These are phyloP conservation scores for Aschersonia sp. DNA, from an alignment of 2,329 filamentous ascomycete species.

Conservation along the genomic window DNA sequence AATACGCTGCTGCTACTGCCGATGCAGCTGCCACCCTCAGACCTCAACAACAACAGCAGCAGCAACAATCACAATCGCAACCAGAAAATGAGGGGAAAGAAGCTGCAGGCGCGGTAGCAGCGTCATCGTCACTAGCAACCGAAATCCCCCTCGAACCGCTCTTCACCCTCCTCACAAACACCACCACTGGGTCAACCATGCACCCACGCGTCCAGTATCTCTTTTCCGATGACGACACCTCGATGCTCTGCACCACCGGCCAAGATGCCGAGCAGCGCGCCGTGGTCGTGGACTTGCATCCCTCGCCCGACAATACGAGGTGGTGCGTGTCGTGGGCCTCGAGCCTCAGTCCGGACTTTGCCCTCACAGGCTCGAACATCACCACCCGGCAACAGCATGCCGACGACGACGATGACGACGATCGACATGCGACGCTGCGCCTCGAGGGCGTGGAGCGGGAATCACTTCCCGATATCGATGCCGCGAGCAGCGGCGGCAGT, in stretches of 20 bases:
- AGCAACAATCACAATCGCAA: too few relatives aligned
- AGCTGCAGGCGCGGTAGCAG: too few relatives aligned
- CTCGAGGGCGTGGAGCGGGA: conserved; percentile 24
- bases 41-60: too few relatives aligned
- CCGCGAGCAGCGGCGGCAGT: conserved; percentile 8
- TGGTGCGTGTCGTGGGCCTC: conserved; percentile 52
- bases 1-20: too few relatives aligned
- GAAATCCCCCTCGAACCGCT: conserved; percentile 51
- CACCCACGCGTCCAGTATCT: conserved; percentile 86
- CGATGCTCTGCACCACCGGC: conserved; percentile 50
- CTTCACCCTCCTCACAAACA: conserved; percentile 73
- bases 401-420: conserved; percentile 21
- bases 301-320: conserved; percentile 21
- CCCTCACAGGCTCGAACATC: conserved; percentile 24
- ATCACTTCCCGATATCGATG: conserved; percentile 7
- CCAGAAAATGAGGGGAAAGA: too few relatives aligned
- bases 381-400: conserved; percentile 19
- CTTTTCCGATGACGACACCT: conserved; percentile 81
- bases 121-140: too few relatives aligned
- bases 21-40: too few relatives aligned
- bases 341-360: conserved; percentile 62
- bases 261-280: conserved; percentile 25
- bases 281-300: conserved; percentile 39
- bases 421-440: conserved; percentile 15
- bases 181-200: conserved; percentile 55